Conservation (phyloP, 2,329 filamentous ascomycete species). For the Fusarium circinatum region DNA sequence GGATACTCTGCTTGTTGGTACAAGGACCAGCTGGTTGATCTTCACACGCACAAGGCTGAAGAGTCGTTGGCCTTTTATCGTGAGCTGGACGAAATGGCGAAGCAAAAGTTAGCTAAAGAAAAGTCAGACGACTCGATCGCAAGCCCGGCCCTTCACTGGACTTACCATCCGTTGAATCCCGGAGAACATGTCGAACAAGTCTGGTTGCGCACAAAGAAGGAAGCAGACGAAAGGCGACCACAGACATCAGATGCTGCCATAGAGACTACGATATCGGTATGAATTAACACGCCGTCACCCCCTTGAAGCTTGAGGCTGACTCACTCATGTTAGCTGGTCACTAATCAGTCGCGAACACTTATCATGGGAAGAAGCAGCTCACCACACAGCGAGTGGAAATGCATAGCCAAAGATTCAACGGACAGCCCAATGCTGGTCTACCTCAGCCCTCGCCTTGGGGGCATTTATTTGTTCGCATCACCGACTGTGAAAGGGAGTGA, state of each 20-base stretch:
- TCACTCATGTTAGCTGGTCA: constrained; percentile 11
- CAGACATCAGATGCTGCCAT: neutral
- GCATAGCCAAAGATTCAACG: neutral
- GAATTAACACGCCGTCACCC: neutral
- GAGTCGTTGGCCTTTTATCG: constrained; percentile 16
- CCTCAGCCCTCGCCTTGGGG: neutral
- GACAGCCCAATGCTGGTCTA: neutral
- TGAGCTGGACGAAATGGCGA: neutral
- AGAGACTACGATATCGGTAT: constrained; percentile 10
- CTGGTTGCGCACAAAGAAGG: constrained; percentile 6
- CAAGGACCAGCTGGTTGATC: neutral
- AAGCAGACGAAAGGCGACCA: neutral
- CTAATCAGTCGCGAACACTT: constrained; percentile 12
- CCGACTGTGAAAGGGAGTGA: neutral
- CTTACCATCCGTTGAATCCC: neutral
- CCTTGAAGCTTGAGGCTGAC: constrained; percentile 3
- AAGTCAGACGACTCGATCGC: neutral
- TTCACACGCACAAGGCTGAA: constrained; percentile 3
- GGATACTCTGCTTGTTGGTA: constrained; percentile 29
- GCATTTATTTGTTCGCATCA: constrained; percentile 5
- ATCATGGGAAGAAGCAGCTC: neutral
- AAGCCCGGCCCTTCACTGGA: neutral
- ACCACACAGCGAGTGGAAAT: neutral
- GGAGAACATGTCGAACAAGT: constrained; percentile 18
- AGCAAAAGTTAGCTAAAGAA: neutral